A percentile compares a stretch with the other conserved stretches of the same genome.
Conservation (phyloP, 192 early-diverging fungal species). For the Phycomyces blakesleeanus region DNA sequence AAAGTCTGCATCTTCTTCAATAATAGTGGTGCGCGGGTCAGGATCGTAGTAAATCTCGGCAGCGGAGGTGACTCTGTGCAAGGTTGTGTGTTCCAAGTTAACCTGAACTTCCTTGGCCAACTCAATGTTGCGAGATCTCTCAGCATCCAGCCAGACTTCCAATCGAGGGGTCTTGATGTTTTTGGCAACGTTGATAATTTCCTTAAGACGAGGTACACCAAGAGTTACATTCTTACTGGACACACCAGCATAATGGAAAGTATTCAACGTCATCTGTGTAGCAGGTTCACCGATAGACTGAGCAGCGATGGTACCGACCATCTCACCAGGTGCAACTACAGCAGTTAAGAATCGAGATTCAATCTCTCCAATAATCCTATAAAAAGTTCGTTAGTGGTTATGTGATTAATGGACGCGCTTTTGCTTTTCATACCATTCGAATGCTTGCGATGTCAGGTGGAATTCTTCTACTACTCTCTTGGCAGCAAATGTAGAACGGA, state of each 20-base stretch:
- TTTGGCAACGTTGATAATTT: constrained; percentile 97
- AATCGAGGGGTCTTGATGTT: constrained; percentile 94
- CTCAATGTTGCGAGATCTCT: constrained; percentile 70
- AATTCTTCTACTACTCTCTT: constrained; percentile 88
- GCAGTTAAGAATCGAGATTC: constrained; percentile 86
- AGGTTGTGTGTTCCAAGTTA: constrained; percentile 86
- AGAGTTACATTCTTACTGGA: constrained; percentile 94
- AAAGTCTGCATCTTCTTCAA: constrained; percentile 87
- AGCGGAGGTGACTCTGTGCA: constrained; percentile 74
- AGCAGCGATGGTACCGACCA: constrained; percentile 96
- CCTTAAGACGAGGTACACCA: constrained; percentile 97
- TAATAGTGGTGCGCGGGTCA: constrained; percentile 72
- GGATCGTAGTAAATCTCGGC: constrained; percentile 98
- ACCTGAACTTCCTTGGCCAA: constrained; percentile 87
- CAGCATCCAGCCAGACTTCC: constrained; percentile 67
- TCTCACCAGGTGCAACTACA: constrained; percentile 92
- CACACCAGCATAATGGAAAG: constrained; percentile 99
- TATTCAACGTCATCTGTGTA: constrained; percentile 99
- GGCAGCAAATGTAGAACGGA: constrained; percentile 76
- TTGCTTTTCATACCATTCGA: constrained; percentile 65
- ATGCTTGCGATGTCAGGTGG: constrained; percentile 81
- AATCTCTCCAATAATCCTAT: constrained; percentile 81
- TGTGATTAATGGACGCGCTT: background rate
- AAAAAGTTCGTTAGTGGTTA: background rate
- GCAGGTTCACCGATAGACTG: constrained; percentile 99